Base-by-base conservation (phyloP, 805 yeast species). In the Barnettozyma salicaria region DNA sequence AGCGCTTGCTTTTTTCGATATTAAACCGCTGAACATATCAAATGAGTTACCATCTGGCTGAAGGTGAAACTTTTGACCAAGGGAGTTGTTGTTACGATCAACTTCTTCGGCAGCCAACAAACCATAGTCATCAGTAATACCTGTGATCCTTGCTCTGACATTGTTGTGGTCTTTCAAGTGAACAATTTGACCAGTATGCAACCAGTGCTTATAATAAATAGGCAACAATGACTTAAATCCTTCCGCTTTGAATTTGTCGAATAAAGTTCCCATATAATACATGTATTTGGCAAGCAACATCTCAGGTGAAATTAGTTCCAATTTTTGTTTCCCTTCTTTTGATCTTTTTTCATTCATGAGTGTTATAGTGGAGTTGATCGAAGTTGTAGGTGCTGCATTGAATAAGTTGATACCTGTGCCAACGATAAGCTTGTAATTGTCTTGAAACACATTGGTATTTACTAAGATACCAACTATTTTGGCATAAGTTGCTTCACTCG, bases 21-120 rank as follows among this genome's bases (percentile, higher is more conserved):
- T 82, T 45, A 92, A 66, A 0, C 97, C 97, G 48, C 73, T 81
- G 64, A 92, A 83, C 70, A 92, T 89, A 57, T 92, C 97, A 53
- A 92, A 92, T 4, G 97, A 86, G 56, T 92, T 92, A 1, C 99
- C 98, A 59, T 92, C 98, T 0, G 99, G 97, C 58, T 89, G 97
- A 32, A 92, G 63, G 48, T 86, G 81, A 45, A 71, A 78, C 5
- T 52, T 63, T 28, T 64, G 68, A 0, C 86, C 84, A 2, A 80
- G 75, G 12, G 64, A 64, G 10, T 48, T 53, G 17, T 70, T 70
- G 11, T 59, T 52, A 5, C 59, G 47, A 34, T 72, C 72, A 7
- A 78, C 57, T 45, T 84, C 95, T 42, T 76, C 78, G 3, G 85
- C 98, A 11, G 78, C 60, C 40, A 92, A 62, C 63, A 89, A 65